Base-by-base conservation (phyloP, 768 basidiomycete genomes). In the Boletus insuetus region DNA sequence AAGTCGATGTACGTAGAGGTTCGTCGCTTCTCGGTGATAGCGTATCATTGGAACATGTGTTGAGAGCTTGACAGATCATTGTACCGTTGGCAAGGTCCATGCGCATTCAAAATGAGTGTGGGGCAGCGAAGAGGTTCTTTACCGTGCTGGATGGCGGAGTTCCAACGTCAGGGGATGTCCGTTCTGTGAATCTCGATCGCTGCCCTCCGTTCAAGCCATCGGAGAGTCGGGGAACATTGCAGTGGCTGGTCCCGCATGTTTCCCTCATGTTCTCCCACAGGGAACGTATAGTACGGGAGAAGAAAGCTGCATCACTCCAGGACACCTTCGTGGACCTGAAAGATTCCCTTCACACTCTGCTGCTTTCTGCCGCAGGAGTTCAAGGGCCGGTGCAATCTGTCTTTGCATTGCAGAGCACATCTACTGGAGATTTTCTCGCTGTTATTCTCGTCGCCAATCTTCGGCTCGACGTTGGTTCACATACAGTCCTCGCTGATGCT, bases 1-100 rank as follows among this genome's bases (percentile, higher is more conserved):
- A 82, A 80, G 58, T 85, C 82, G 1, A 73, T 64, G 24, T 85
- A 80, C 53, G 67, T 84, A 5, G 75, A 72, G 64, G 73, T 72
- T 22, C 3, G 64, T 55, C 4, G 29, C 11, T 41, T 13, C 4
- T 17, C 16, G 9, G n/a, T 12, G n/a, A 24, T 13, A 16, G 14
- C 12, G 1, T 8, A 17, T 44, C 16, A 8, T 29, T 6, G 12
- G 13, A 38, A 4, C 34, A n/a, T 19, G 20, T 2, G 7, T 12
- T 55, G 29, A 63, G 7, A 37, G 29, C 11, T 49, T 37, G 40
- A 35, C 38, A 57, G 69, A 68, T 70, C 13, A 51, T 64, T 13
- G 56, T 63, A 11, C 63, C 62, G n/a, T 24, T 58, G 1, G 56
- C 54, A 6, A 3, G 59, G 53, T 46, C 64, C 34, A 48, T 64